These are phyloP conservation scores for Globisporangium nagaii DNA, from an alignment of 352 stramenopile genomes.

Conservation along the genomic window DNA sequence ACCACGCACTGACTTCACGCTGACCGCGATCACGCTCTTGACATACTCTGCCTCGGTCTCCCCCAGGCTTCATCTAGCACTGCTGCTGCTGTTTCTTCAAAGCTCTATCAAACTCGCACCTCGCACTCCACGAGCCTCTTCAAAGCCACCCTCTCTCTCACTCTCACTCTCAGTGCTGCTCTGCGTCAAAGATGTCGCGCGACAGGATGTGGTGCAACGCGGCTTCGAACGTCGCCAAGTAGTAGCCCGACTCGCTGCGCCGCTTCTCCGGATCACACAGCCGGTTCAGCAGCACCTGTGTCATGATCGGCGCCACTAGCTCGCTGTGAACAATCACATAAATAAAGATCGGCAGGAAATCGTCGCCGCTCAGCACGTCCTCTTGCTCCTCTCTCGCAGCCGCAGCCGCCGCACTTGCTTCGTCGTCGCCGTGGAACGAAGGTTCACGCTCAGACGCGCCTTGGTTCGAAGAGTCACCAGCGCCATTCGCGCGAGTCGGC, in stretches of 20 bases:
- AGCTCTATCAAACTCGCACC: no score
- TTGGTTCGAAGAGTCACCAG: neutral
- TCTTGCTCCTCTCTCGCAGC: conserved; percentile 26
- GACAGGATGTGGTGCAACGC: conserved; percentile 79
- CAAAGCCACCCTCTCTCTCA: no score
- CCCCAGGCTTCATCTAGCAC: no score
- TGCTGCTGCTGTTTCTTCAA: no score
- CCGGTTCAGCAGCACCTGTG: conserved; percentile 75
- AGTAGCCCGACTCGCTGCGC: conserved; percentile 84
- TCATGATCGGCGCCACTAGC: conserved; percentile 68
- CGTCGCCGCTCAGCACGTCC: conserved; percentile 76
- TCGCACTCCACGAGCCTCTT: no score
- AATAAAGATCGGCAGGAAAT: conserved; percentile 87
- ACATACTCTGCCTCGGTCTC: no score
- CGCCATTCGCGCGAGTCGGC: neutral
- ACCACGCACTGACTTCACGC: no score
- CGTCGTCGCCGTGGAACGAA: conserved; percentile 6
- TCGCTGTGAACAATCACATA: conserved; percentile 86
- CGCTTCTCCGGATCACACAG: conserved; percentile 83
- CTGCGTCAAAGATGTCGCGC: conserved; percentile 26
- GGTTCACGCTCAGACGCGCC: neutral
- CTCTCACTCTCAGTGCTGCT: conserved; percentile 4
- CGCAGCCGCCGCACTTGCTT: neutral
- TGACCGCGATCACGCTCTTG: no score
- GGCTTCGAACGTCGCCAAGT: conserved; percentile 79